Base-by-base conservation (phyloP, 148 eudicot species). In the Suaeda aralocaspica region DNA sequence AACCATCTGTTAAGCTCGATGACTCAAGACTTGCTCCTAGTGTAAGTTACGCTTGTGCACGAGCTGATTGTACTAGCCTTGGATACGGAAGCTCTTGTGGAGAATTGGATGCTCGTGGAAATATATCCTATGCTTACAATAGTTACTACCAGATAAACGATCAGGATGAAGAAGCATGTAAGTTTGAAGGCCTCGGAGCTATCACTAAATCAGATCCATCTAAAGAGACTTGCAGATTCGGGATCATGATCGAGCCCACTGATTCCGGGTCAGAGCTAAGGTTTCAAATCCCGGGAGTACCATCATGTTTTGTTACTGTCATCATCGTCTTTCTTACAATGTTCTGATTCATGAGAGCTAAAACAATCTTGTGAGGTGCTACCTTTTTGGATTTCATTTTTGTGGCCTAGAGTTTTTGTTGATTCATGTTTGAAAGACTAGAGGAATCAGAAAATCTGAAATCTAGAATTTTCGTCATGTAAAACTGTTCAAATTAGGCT, bases 1-100 rank as follows among this genome's bases (percentile, higher is more conserved):
- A 85, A 83, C 84, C 86, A 2, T 69, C 79, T 0, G 87, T 83
- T 0, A 84, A 78, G 49, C 75, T 92, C 2, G 86, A 82, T 0
- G 92, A 88, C 70, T 71, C 86, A 0, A 72, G 79, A 52, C 72
- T 93, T 18, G 92, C 92, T 4, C 79, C 73, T 33, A 85, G 88
- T 34, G 92, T 93, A 71, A 79, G 88, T 78, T 93, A 90, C n/a
- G 98, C 98, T 5, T 93, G 98, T 75, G 82, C 77, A 9, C 84
- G 78, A 11, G 98, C 82, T 0, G 98, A 93, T 46, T 93, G 98
- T 72, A 93, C 98, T 0, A 77, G 85, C 69, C 90, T 93, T 8
- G 98, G 98, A n/a, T 88, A 88, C 25, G 83, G 81, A 68, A 78
- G 85, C 21, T 85, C 98, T 6, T 93, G 98, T 74, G 80, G 82